A percentile compares a stretch with the other conserved stretches of the same genome.
Conservation (phyloP, 257 asterid species). For the Rhazya stricta region DNA sequence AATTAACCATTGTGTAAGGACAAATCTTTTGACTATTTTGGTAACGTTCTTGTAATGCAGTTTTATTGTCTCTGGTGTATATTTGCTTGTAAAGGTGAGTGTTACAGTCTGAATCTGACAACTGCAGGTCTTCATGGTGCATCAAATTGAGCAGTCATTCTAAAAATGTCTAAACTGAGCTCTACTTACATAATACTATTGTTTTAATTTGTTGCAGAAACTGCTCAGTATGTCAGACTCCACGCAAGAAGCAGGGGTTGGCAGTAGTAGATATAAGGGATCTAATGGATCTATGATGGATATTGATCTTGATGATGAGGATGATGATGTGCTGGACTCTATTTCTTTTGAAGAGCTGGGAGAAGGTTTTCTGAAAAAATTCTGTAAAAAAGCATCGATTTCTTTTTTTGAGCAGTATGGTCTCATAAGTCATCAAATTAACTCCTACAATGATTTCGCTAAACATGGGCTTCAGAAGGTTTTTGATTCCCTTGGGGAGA, state of each 20-base stretch:
- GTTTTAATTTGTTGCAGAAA: neutral
- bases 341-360: constrained; percentile 41
- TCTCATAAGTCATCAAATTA: constrained; percentile 73
- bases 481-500: constrained; percentile 76
- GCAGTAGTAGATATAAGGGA: constrained; percentile 18
- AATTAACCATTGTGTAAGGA: neutral
- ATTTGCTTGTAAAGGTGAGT: neutral
- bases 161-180: too few relatives aligned
- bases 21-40: neutral
- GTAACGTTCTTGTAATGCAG: neutral
- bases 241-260: constrained; percentile 21
- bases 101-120: neutral
- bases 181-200: neutral
- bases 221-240: constrained; percentile 5
- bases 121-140: neutral
- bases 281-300: constrained; percentile 25
- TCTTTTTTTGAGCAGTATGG: constrained; percentile 74
- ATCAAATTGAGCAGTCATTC: neutral
- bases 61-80: neutral
- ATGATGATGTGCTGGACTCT: constrained; percentile 41
- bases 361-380: constrained; percentile 38
- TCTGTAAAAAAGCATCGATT: constrained; percentile 62
- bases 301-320: constrained; percentile 48
- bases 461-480: constrained; percentile 61
- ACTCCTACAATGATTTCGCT: constrained; percentile 70